phyloP scores from a whole-genome alignment of 2,329 filamentous ascomycete species.

The Westerdykella aurantiaca region DNA sequence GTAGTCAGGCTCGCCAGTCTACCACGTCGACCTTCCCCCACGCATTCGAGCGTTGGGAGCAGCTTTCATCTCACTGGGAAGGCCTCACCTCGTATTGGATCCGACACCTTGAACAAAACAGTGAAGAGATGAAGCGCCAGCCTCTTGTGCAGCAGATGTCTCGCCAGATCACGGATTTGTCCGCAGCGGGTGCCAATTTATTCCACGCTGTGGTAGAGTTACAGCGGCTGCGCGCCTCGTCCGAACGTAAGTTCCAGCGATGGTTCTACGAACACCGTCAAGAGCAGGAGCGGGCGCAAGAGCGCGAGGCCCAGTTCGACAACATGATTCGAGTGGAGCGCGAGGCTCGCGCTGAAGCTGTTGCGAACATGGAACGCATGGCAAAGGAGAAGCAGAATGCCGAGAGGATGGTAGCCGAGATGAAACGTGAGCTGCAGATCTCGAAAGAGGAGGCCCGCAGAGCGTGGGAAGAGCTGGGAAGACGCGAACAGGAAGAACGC shows the following conservation, averaged over 20 bases:
- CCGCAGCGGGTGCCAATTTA: constrained; percentile 89
- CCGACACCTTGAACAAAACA: constrained; percentile 82
- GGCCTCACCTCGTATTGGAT: constrained; percentile 98
- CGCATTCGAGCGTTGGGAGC: constrained; percentile 97
- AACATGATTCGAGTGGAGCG: constrained; percentile 68
- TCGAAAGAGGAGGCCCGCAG: constrained; percentile 92
- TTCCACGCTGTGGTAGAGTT: constrained; percentile 97
- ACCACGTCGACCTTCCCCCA: constrained; percentile 74
- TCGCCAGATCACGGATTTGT: constrained; percentile 93
- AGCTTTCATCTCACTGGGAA: constrained; percentile 95
- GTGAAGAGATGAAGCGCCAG: constrained; percentile 70
- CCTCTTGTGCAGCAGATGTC: constrained; percentile 83
- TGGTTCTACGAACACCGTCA: constrained; percentile 96
- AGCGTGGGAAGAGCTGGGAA: constrained; percentile 94
- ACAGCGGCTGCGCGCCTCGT: constrained; percentile 86
- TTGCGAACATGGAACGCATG: constrained; percentile 59
- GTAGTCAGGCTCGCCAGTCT: constrained; percentile 24
- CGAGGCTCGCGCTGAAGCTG: constrained; percentile 60
- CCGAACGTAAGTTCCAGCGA: constrained; percentile 93
- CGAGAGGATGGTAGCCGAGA: constrained; percentile 76
- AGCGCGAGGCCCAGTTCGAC: constrained; percentile 76
- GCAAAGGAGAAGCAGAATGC: constrained; percentile 64
- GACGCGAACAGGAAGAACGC: constrained; percentile 86
- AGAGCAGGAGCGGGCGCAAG: constrained; percentile 79
- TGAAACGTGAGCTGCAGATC: constrained; percentile 88